Evolutionary conservation across 805 yeast species (phyloP).

Genomic region (Wickerhamiella cacticola): DNA sequence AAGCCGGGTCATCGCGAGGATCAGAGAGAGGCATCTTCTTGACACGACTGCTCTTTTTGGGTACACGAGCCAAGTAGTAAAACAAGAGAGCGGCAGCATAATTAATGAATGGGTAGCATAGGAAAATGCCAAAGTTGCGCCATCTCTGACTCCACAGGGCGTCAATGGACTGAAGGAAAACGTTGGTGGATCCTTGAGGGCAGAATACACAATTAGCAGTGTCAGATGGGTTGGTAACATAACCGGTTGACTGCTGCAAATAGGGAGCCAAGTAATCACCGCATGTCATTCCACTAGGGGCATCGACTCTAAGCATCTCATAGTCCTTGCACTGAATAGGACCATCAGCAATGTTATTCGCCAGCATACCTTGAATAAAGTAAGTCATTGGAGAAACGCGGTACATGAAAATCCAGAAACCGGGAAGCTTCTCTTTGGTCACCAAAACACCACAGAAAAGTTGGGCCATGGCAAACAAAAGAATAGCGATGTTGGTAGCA

Average conservation of each 20-base stretch:
- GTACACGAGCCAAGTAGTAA: slow-evolving; percentile 28
- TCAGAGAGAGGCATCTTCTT: slow-evolving; percentile 13
- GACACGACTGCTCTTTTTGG: slow-evolving; percentile 23
- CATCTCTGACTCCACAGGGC: slow-evolving; percentile 41
- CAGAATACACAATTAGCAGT: slow-evolving; percentile 35
- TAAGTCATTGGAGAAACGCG: slow-evolving; percentile 60
- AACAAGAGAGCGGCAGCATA: slow-evolving; percentile 26
- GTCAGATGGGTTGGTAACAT: slow-evolving; percentile 42
- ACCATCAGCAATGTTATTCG: slow-evolving; percentile 38
- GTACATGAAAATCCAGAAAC: slow-evolving; percentile 80
- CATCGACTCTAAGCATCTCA: slow-evolving; percentile 41
- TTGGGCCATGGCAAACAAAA: slow-evolving; percentile 45
- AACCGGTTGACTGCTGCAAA: slow-evolving; percentile 40
- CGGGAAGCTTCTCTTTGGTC: slow-evolving; percentile 47
- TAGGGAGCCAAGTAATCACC: slow-evolving; percentile 39
- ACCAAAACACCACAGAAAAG: slow-evolving; percentile 63
- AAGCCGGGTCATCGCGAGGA: slow-evolving; percentile 10
- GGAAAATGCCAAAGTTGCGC: slow-evolving; percentile 55
- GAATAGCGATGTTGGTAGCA: slow-evolving; percentile 47
- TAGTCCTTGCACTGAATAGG: slow-evolving; percentile 37
- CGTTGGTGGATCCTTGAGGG: slow-evolving; percentile 32
- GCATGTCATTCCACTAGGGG: slow-evolving; percentile 57
- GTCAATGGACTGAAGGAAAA: slow-evolving; percentile 34
- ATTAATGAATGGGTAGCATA: slow-evolving; percentile 48
- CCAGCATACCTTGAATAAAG: slow-evolving; percentile 46